Percentiles rank a stretch among this genome's conserved stretches.
phyloP scores from a whole-genome alignment of 2,329 filamentous ascomycete species.

The Scedosporium aurantiacum region DNA sequence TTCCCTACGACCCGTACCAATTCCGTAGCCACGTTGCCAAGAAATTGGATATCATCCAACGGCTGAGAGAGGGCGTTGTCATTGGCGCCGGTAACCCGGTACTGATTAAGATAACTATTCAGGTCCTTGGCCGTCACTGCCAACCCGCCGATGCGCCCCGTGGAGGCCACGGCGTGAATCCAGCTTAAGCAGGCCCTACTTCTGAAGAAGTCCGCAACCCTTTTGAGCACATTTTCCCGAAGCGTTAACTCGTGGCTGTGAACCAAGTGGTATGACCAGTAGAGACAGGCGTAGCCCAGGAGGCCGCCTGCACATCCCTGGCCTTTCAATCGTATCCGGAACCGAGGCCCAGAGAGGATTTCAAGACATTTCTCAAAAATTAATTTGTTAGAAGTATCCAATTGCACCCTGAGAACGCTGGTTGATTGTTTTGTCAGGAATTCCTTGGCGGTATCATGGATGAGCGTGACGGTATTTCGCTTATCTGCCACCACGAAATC shows the following conservation, averaged over 20 bases:
- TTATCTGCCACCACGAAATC: conserved; percentile 1
- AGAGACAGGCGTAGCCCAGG: neutral
- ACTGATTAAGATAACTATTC: neutral
- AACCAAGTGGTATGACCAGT: neutral
- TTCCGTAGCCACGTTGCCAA: neutral
- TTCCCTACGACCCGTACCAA: neutral
- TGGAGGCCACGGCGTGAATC: neutral
- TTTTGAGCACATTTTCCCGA: neutral
- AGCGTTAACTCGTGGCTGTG: neutral
- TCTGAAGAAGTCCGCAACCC: neutral
- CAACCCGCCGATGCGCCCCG: neutral
- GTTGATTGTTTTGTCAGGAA: neutral
- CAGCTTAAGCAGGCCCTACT: neutral
- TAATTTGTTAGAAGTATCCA: neutral
- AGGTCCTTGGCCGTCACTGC: neutral
- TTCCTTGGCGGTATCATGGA: neutral
- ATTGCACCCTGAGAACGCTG: neutral
- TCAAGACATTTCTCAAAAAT: neutral
- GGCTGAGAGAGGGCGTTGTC: neutral
- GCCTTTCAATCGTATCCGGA: neutral
- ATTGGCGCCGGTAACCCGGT: neutral
- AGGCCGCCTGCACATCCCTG: neutral
- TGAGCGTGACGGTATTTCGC: neutral
- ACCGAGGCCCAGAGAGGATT: neutral
- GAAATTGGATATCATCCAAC: neutral